A percentile compares a stretch with the other conserved stretches of the same genome.
These are phyloP conservation scores for Fusarium equiseti DNA, from an alignment of 2,329 filamentous ascomycete genomes.

Conservation along the genomic window DNA sequence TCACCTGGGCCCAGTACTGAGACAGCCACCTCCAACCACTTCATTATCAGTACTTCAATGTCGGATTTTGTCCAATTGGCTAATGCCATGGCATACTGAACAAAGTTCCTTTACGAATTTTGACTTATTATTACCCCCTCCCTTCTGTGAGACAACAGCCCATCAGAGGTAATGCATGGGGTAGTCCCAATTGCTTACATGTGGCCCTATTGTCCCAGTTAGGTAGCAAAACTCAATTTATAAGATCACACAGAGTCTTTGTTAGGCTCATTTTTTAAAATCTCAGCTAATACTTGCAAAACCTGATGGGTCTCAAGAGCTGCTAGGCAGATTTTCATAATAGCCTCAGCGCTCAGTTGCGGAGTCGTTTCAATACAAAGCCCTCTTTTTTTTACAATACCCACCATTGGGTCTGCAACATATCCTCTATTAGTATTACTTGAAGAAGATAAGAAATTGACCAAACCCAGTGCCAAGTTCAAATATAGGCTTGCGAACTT, in stretches of 20 bases:
- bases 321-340: neutral
- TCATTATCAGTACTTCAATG: neutral
- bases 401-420: too few species aligned
- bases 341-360: rapidly evolving
- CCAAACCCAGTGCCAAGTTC: too few species aligned
- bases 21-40: neutral
- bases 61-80: neutral
- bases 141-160: neutral
- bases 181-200: neutral
- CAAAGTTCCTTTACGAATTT: neutral
- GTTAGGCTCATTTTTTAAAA: neutral
- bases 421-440: too few species aligned
- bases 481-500: too few species aligned
- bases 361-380: neutral
- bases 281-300: neutral
- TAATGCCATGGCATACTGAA: neutral
- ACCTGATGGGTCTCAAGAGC: neutral
- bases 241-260: neutral
- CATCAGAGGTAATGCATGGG: neutral
- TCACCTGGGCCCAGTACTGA: neutral
- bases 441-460: too few species aligned
- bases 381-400: neutral
- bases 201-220: neutral
- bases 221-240: neutral
- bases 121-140: neutral